Conservation (phyloP, 345 rosid genomes). For the Eucalyptus decipiens region DNA sequence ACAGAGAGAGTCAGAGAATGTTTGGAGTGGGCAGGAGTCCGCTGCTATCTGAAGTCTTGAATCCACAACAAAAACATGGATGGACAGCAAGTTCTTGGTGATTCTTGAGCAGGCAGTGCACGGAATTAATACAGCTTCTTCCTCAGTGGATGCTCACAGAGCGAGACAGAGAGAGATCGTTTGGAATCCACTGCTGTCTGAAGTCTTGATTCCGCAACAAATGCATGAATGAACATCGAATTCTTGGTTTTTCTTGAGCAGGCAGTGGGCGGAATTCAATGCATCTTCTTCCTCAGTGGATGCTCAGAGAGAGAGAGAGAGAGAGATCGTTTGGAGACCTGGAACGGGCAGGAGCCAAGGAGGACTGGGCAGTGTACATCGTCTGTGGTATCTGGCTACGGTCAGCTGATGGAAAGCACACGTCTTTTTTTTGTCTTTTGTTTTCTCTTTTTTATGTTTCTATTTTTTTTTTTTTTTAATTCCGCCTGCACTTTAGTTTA, state of each 20-base stretch:
- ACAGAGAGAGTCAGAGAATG: neutral
- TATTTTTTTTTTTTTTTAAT: too few relatives aligned
- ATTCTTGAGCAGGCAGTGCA: neutral
- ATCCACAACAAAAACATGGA: neutral
- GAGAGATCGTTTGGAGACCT: neutral
- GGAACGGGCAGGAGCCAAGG: neutral
- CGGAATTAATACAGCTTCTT: neutral
- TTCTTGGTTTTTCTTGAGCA: neutral
- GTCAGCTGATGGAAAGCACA: neutral
- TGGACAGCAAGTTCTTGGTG: neutral
- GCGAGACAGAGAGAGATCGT: neutral
- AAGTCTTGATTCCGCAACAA: neutral
- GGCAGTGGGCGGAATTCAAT: neutral
- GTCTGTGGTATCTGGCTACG: neutral
- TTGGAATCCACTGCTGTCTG: neutral
- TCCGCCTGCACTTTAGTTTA: neutral
- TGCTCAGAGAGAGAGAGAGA: neutral
- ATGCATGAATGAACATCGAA: fast-evolving
- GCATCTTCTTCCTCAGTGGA: neutral
- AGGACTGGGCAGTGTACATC: neutral
- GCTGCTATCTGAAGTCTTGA: neutral
- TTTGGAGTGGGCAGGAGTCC: neutral
- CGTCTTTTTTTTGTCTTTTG: neutral
- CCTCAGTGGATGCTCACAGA: neutral
- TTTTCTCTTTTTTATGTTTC: neutral